Conservation (phyloP, 768 basidiomycete species). For the Leccinum uliginosum region DNA sequence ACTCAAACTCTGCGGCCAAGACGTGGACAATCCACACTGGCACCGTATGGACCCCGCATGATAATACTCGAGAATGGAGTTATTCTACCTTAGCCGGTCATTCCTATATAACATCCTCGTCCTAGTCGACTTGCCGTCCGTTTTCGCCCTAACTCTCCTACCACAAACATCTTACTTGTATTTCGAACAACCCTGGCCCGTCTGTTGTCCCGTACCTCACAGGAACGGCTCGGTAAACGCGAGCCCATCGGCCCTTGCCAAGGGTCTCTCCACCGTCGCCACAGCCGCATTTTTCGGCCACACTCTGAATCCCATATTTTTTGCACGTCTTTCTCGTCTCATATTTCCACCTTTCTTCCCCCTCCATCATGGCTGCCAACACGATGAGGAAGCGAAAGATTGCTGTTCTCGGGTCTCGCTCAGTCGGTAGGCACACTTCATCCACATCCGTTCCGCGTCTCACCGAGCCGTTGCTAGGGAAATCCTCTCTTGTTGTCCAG, state of each 20-base stretch:
- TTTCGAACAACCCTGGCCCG: conserved; percentile 14
- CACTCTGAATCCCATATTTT: conserved; percentile 7
- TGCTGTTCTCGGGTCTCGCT: conserved; percentile 80
- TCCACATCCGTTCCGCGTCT: conserved; percentile 5
- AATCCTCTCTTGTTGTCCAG: conserved; percentile 89
- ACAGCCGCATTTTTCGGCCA: conserved; percentile 19
- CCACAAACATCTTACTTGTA: neutral
- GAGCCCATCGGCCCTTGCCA: conserved; percentile 6
- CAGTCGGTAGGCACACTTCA: conserved; percentile 62
- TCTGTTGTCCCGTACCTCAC: conserved; percentile 14
- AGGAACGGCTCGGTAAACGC: conserved; percentile 30
- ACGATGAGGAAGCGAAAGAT: conserved; percentile 81
- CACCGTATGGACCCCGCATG: conserved; percentile 28
- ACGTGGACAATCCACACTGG: conserved; percentile 20
- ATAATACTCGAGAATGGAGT: conserved; percentile 16
- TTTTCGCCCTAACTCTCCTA: conserved; percentile 1
- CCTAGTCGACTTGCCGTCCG: conserved; percentile 1
- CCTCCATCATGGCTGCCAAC: conserved; percentile 27
- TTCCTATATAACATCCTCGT: conserved; percentile 19
- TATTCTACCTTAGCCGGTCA: neutral
- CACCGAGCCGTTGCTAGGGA: conserved; percentile 54
- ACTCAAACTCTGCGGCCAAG: conserved; percentile 6
- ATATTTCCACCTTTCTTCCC: conserved; percentile 2
- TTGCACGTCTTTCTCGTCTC: conserved; percentile 11
- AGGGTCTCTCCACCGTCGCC: conserved; percentile 15